Evolutionary conservation across 2,329 filamentous ascomycete species (phyloP).

Genomic region (Diaporthe vaccinii): DNA sequence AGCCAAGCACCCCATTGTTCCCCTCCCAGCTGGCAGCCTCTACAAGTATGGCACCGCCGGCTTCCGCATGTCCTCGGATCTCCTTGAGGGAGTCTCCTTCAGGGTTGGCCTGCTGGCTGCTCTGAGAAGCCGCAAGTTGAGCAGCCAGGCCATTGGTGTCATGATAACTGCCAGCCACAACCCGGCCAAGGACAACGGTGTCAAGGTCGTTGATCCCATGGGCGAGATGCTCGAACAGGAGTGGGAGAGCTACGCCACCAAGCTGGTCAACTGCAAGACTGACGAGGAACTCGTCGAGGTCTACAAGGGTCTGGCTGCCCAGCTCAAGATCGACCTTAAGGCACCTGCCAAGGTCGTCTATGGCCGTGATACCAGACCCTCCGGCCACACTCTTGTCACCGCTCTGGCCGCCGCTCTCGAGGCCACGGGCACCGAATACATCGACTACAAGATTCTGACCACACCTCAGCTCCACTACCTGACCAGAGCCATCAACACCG

Average conservation of each 20-base stretch:
- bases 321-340: conserved; percentile 81
- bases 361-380: conserved; percentile 92
- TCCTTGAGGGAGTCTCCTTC: conserved; percentile 93
- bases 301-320: conserved; percentile 81
- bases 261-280: conserved; percentile 85
- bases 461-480: conserved; percentile 99
- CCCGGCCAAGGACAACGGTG: conserved; percentile 88
- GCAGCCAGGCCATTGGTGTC: conserved; percentile 92
- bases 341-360: conserved; percentile 85
- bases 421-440: conserved; percentile 79
- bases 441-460: conserved; percentile 91
- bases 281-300: conserved; percentile 81
- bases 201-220: conserved; percentile 97
- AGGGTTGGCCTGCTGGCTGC: conserved; percentile 91
- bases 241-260: conserved; percentile 92
- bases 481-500: conserved; percentile 93
- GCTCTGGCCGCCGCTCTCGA: conserved; percentile 85
- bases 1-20: conserved; percentile 71
- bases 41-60: conserved; percentile 78
- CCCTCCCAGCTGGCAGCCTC: conserved; percentile 59
- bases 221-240: conserved; percentile 98
- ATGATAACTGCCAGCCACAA: conserved; percentile 98
- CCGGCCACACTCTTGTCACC: conserved; percentile 84
- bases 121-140: conserved; percentile 89
- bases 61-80: conserved; percentile 79